phyloP scores from a whole-genome alignment of 352 stramenopile genomes.

The Phytophthora rubi region DNA sequence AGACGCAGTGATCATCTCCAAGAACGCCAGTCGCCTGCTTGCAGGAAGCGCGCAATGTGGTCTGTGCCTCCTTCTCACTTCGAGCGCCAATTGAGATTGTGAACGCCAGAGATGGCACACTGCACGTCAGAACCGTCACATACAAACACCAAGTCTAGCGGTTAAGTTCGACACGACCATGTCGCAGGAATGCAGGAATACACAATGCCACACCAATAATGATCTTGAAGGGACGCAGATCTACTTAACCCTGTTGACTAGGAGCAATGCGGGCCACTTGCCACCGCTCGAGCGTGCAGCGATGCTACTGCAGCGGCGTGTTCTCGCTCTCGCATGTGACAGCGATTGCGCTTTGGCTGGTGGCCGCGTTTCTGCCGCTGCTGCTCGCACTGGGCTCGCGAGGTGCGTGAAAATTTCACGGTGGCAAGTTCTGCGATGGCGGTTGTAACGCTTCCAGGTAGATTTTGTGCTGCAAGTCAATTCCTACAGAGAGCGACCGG shows the following conservation, averaged over 20 bases:
- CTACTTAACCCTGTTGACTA: background rate
- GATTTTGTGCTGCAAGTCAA: constrained; percentile 70
- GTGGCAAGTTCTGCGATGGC: background rate
- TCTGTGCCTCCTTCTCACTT: background rate
- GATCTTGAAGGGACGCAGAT: constrained; percentile 24
- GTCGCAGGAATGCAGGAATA: background rate
- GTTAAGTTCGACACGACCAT: background rate
- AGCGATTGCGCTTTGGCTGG: constrained; percentile 44
- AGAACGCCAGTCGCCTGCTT: constrained; percentile 1
- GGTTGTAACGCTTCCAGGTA: constrained; percentile 21
- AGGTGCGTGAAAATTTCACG: constrained; percentile 31
- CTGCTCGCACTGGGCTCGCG: constrained; percentile 61
- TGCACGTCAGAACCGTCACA: background rate
- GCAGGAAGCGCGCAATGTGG: constrained; percentile 5
- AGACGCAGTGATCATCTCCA: constrained; percentile 71
- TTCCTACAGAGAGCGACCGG: constrained; percentile 71
- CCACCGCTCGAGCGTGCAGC: constrained; percentile 53
- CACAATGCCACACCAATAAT: background rate
- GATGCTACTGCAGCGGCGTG: constrained; percentile 62
- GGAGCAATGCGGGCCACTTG: constrained; percentile 58
- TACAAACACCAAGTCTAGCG: constrained; percentile 6
- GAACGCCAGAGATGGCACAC: background rate
- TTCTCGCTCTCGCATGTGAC: constrained; percentile 64
- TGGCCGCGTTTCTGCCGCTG: constrained; percentile 58
- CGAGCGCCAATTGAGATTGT: constrained; percentile 19